Conservation (phyloP, 441 rosid genomes). For the Euphorbia celastroides region DNA sequence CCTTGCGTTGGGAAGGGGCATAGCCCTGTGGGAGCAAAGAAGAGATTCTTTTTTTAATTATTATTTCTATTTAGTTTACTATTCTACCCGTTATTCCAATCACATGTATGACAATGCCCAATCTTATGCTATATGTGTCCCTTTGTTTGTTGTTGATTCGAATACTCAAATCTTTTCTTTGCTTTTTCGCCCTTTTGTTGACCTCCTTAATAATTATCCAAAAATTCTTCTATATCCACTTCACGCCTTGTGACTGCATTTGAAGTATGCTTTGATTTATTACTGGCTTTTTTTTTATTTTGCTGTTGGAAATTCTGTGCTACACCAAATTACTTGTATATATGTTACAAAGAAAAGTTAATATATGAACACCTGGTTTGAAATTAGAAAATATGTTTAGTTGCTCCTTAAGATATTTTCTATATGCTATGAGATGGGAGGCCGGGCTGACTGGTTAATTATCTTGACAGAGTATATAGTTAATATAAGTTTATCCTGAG, state of each 20-base stretch:
- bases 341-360: not conserved
- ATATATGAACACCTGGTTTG: not conserved
- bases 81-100: no score
- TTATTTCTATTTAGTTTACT: no score
- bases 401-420: not conserved
- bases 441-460: not conserved
- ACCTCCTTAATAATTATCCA: not conserved
- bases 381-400: not conserved
- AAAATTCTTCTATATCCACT: not conserved
- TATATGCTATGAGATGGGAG: conserved; percentile 6
- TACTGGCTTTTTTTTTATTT: not conserved
- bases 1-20: no score
- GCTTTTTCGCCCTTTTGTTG: not conserved
- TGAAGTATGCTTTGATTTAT: not conserved
- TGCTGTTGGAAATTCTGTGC: not conserved
- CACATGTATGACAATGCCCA: no score
- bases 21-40: no score
- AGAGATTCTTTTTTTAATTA: no score
- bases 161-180: not conserved
- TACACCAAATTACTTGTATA: not conserved
- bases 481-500: not conserved
- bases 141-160: not conserved
- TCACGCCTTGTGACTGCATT: not conserved
- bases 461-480: not conserved
- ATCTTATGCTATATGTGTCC: not conserved